Conservation (phyloP, 441 rosid species). For the Erysimum pusillum region DNA sequence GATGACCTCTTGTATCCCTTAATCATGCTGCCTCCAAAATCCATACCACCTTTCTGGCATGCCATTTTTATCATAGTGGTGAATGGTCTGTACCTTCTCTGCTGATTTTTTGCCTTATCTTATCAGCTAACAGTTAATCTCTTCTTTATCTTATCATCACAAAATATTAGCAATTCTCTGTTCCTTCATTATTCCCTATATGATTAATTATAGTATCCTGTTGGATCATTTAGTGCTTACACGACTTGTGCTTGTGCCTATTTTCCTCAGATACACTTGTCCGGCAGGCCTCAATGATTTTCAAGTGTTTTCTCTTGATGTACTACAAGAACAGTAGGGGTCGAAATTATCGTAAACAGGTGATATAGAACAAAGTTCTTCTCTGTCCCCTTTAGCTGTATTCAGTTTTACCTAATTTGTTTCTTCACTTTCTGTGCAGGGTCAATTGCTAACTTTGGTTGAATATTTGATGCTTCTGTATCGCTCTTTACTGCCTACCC, state of each 20-base stretch:
- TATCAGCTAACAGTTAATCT: not conserved
- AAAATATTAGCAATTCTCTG: conserved; percentile 14
- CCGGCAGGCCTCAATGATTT: conserved; percentile 66
- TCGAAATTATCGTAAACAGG: conserved; percentile 69
- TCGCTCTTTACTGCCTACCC: conserved; percentile 72
- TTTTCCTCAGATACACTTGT: conserved; percentile 63
- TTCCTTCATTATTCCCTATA: conserved; percentile 7
- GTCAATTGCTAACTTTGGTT: conserved; percentile 70
- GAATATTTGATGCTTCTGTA: conserved; percentile 65
- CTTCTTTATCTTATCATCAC: conserved; percentile 1
- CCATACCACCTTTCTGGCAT: conserved; percentile 76
- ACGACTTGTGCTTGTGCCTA: conserved; percentile 29
- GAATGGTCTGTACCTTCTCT: conserved; percentile 57
- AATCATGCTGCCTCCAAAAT: conserved; percentile 69
- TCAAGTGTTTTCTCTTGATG: conserved; percentile 64
- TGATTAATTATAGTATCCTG: conserved; percentile 15
- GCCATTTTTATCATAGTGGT: conserved; percentile 67
- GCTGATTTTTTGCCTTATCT: conserved; percentile 1
- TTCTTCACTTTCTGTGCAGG: conserved; percentile 47
- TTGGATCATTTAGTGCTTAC: conserved; percentile 35
- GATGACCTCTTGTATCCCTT: conserved; percentile 66
- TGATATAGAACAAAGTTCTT: conserved; percentile 20
- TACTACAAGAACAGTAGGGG: conserved; percentile 69
- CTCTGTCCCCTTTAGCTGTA: not conserved
- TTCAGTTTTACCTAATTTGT: conserved; percentile 14